A percentile compares a stretch with the other conserved stretches of the same genome.
Conservation (phyloP, 176 grass and related monocot species). For the Bromus sterilis region DNA sequence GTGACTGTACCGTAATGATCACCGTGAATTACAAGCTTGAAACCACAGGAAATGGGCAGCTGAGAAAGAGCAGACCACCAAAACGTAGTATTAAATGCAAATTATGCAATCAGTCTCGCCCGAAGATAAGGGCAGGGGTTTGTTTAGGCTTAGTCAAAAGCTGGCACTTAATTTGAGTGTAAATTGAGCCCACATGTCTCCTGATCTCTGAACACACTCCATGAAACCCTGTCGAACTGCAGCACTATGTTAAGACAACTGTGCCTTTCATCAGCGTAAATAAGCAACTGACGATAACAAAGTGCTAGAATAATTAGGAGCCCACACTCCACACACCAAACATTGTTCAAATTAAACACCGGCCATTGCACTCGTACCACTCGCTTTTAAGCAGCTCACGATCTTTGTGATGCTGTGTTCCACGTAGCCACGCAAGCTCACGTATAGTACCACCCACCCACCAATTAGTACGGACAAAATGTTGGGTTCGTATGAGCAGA, state of each 20-base stretch:
- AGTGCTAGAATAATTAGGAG: background rate
- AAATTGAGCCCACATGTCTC: conserved; percentile 37
- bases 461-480: too few relatives aligned
- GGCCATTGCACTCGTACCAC: background rate
- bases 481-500: too few relatives aligned
- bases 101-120: background rate
- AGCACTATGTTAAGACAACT: too few relatives aligned
- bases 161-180: conserved; percentile 20
- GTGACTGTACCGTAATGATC: background rate
- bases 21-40: background rate
- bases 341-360: background rate
- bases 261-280: background rate
- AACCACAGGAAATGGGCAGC: background rate
- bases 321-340: background rate
- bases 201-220: conserved; percentile 35
- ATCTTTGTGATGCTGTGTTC: background rate
- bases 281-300: background rate
- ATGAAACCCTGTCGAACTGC: background rate
- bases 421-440: background rate
- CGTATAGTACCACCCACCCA: background rate
- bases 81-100: background rate
- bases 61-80: too few relatives aligned
- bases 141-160: background rate
- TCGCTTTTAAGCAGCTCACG: background rate
- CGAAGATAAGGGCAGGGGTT: background rate